Base-by-base conservation (phyloP, 1,139 yeast genomes). In the Blastobotrys serpentis region DNA sequence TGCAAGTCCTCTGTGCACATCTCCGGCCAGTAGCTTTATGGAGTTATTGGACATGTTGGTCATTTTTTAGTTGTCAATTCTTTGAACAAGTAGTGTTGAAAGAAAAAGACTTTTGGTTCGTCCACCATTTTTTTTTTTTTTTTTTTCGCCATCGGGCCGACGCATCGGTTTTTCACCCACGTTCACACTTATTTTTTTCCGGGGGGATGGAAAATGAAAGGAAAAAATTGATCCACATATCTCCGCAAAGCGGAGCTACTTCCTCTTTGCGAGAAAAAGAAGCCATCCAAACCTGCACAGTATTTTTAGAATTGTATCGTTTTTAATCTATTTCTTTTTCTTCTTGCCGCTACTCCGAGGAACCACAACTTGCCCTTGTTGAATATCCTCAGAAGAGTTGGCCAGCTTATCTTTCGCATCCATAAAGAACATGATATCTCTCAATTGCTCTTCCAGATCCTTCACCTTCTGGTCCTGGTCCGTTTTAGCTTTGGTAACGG, bases 1-100 rank as follows among this genome's bases (percentile, higher is more conserved):
- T 10, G 97, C 96, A 50, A 89, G 76, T 17, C 88, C 89, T 54
- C 92, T 76, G 70, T 89, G 96, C 47, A 86, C 86, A 67, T 89
- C 95, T 56, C 95, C 86, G 29, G 96, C 92, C 55, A 89, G 75
- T 53, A 89, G 76, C 67, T 88, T 89, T 69, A 89, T 89, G 41
- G 96, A 86, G 68, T 89, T 89, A 40, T 87, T 55, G 25, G 65
- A 55, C 63, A 62, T 62, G 45, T 49, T 50, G n/a, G 47, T 47
- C 51, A 44, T 44, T 30, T 30, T 6, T 23, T 23, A 10, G 5
- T 23, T 23, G 26, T 23, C 26, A 23, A 23, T n/a, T n/a, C n/a
- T n/a, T n/a, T n/a, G 26, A 23, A 10, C 10, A 6, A 10, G 8
- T 23, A 6, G 5, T 23, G 26, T 6, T 6, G 26, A 23, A 23